A percentile compares a stretch with the other conserved stretches of the same genome.
These are phyloP conservation scores for Penicillium roqueforti DNA, from an alignment of 495 filamentous ascomycete genomes.

Conservation along the genomic window DNA sequence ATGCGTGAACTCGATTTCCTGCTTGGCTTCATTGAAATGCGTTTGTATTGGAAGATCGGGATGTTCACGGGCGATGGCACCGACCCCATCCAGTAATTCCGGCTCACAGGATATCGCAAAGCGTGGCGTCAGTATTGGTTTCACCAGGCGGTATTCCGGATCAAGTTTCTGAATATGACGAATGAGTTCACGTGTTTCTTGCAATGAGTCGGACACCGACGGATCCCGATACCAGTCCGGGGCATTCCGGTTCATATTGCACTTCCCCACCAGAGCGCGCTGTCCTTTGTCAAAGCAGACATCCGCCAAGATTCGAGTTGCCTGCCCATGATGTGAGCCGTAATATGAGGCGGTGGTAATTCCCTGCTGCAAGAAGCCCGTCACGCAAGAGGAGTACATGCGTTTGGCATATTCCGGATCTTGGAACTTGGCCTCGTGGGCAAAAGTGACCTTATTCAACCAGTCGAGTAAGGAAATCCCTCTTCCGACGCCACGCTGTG, in stretches of 20 bases:
- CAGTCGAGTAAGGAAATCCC: slow-evolving; percentile 57
- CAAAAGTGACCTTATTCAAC: slow-evolving; percentile 58
- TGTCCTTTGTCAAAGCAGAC: slow-evolving; percentile 55
- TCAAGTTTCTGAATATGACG: slow-evolving; percentile 33
- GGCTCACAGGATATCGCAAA: slow-evolving; percentile 59
- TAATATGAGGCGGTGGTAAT: slow-evolving; percentile 66
- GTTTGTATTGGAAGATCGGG: slow-evolving; percentile 58
- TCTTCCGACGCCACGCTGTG: slow-evolving; percentile 55
- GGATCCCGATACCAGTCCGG: slow-evolving; percentile 57
- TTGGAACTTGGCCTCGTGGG: slow-evolving; percentile 54
- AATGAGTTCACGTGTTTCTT: slow-evolving; percentile 52
- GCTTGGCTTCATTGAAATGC: slow-evolving; percentile 58
- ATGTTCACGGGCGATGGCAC: slow-evolving; percentile 44
- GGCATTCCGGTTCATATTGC: slow-evolving; percentile 60
- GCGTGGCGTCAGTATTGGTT: slow-evolving; percentile 57
- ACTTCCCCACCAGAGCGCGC: slow-evolving; percentile 62
- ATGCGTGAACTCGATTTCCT: slow-evolving; percentile 50
- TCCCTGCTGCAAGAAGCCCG: slow-evolving; percentile 56
- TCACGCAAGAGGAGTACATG: slow-evolving; percentile 51
- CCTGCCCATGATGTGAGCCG: slow-evolving; percentile 53
- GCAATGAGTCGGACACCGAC: slow-evolving; percentile 44
- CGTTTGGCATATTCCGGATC: slow-evolving; percentile 50
- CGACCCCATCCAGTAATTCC: slow-evolving; percentile 50
- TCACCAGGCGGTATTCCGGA: slow-evolving; percentile 36
- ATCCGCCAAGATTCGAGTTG: slow-evolving; percentile 56